Evolutionary conservation across 306 rosid genomes (phyloP), one percentile per base, ranked within the genome.

Genomic region (Citrullus colocynthis): DNA sequence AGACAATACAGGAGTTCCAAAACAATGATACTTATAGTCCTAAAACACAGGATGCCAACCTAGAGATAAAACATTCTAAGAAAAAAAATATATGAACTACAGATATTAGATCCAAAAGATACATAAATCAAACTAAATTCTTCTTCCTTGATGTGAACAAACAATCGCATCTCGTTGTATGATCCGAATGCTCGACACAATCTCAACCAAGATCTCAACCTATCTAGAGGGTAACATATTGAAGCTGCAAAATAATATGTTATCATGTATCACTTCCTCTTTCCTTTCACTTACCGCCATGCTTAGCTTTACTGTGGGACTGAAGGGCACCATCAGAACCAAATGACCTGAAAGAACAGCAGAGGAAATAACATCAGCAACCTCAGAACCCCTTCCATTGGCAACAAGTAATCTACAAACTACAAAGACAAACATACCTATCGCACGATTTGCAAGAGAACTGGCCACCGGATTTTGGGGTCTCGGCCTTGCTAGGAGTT

Each of bases 271-370:
- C 17, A 12, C 49, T 37, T 41, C 30, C 16, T 20, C 57, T 14
- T 45, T 24, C 49, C 13, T 14, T 44, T 70, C 34, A 70, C 21
- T 70, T 70, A 14, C 3, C 41, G 0, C 85, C 80, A 60, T 92
- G 98, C 83, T 94, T 94, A 0, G 96, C 98, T 88, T 92, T 92
- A 10, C 59, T 81, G 82, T 94, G 98, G 12, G 96, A 93, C 79
- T 81, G 85, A 9, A 92, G 86, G 9, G 93, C 98, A 49, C 28
- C 70, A 12, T 87, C 97, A 2, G 96, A 84, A 58, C 72, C 82
- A 44, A 94, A 94, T 7, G 82, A 0, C 92, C 98, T 93, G 64
- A 1, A 7, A 15, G 1, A 14, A 42, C 5, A 44, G 13, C 17
- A 39, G 13, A 28, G 8, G 42, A 3, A 24, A 2, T 5, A 6